A percentile compares a stretch with the other conserved stretches of the same genome.
These are phyloP conservation scores for Gentiana dahurica DNA, from an alignment of 257 asterid species.

Conservation along the genomic window DNA sequence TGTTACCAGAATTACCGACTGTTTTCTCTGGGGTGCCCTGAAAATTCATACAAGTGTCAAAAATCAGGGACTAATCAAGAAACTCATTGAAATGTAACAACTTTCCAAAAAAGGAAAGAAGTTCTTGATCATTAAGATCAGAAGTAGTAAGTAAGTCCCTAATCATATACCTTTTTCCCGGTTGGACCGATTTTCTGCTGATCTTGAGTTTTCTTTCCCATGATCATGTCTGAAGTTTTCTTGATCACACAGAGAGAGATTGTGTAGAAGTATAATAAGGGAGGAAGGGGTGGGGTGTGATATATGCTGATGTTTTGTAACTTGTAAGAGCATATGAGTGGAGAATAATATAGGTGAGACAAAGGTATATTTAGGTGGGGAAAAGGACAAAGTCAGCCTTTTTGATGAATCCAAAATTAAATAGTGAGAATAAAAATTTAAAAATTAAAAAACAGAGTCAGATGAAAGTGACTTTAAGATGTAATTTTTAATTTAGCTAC, in stretches of 20 bases:
- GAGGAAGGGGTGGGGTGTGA: background rate
- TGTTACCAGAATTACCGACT: constrained; percentile 19
- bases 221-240: constrained; percentile 5
- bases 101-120: background rate
- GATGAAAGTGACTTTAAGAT: background rate
- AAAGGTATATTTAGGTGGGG: constrained; percentile 1
- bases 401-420: background rate
- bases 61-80: background rate
- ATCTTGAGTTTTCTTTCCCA: constrained; percentile 29
- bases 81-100: background rate
- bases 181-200: background rate
- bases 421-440: background rate
- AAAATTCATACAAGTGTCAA: background rate
- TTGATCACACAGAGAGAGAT: background rate
- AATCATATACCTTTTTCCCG: constrained; percentile 11
- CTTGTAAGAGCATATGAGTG: background rate
- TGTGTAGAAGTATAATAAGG: background rate
- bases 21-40: constrained; percentile 42
- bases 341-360: background rate
- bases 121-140: background rate
- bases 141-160: no score
- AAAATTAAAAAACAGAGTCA: background rate
- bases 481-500: background rate
- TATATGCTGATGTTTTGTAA: background rate
- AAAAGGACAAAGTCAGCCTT: background rate